A percentile compares a stretch with the other conserved stretches of the same genome.
Evolutionary conservation across 257 asterid species (phyloP).

Genomic region (Solanum chiquidenum): DNA sequence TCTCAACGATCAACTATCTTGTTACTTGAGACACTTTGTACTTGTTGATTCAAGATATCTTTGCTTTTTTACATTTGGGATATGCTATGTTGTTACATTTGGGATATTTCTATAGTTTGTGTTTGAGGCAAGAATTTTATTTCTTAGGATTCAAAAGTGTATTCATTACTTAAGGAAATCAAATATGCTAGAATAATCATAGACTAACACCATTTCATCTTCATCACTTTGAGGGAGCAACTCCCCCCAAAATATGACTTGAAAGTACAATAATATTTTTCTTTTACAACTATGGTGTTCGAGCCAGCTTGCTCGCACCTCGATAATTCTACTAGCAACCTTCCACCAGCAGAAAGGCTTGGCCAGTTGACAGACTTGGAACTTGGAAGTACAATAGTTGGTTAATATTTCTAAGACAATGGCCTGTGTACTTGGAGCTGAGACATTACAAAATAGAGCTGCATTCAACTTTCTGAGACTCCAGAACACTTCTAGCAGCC

Average conservation of each 20-base stretch:
- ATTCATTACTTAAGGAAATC: background rate
- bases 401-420: background rate
- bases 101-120: background rate
- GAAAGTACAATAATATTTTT: background rate
- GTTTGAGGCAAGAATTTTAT: background rate
- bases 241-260: background rate
- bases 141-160: background rate
- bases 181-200: background rate
- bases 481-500: conserved; percentile 51
- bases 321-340: background rate
- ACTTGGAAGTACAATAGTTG: background rate
- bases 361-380: background rate
- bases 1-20: background rate
- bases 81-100: too few relatives aligned
- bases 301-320: background rate
- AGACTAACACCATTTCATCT: background rate
- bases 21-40: background rate
- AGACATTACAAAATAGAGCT: conserved; percentile 7
- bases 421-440: background rate
- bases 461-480: conserved; percentile 30
- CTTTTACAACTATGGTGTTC: background rate
- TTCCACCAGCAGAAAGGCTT: background rate
- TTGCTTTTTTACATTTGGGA: too few relatives aligned
- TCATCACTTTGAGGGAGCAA: background rate
- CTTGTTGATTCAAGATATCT: background rate